Evolutionary conservation across 2,329 filamentous ascomycete genomes (phyloP), one percentile per base, ranked within the genome.

Genomic region (Neurospora crassa): DNA sequence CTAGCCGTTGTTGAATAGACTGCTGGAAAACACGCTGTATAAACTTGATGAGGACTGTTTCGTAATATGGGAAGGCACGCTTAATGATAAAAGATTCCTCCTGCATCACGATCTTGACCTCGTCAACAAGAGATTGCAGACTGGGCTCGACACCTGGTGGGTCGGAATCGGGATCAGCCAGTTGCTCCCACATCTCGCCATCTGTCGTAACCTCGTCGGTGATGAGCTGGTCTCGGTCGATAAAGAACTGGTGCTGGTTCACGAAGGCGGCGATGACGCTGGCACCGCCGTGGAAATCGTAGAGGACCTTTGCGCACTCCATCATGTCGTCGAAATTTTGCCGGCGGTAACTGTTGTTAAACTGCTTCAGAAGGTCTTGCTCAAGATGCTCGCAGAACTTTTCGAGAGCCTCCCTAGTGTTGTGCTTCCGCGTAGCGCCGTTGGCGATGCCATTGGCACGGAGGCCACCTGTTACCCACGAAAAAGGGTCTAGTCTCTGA

Each of bases 191-290:
- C 1, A 89, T 91, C 73, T 93, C 88, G 71, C 86, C 87, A 76
- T 96, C 92, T 14, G 88, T 87, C 2, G 87, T 87, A 18, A 97
- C 89, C 79, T 97, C 94, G 77, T 97, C 94, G 0, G 91, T 92
- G 68, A 97, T 91, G 71, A 99, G 85, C 80, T 98, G 95, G 75
- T 94, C 96, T 37, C 94, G 88, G 79, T 98, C 96, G 78, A 99
- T 97, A 82, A 99, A 99, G 86, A 99, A 99, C 78, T 97, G 94
- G 82, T 99, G 96, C 80, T 99, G 96, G 79, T 99, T 99, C 78
- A 99, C 95, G 80, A 98, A 99, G 12, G 95, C 86, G 16, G 93
- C 95, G 80, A 97, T 97, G 72, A 98, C 96, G 79, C 94, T 98
- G 71, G 93, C 90, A 69, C 96, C 96, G 69, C 96, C 94, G 80